Base-by-base conservation (phyloP, 148 eudicot species). In the Rhododendron kiyosumense region DNA sequence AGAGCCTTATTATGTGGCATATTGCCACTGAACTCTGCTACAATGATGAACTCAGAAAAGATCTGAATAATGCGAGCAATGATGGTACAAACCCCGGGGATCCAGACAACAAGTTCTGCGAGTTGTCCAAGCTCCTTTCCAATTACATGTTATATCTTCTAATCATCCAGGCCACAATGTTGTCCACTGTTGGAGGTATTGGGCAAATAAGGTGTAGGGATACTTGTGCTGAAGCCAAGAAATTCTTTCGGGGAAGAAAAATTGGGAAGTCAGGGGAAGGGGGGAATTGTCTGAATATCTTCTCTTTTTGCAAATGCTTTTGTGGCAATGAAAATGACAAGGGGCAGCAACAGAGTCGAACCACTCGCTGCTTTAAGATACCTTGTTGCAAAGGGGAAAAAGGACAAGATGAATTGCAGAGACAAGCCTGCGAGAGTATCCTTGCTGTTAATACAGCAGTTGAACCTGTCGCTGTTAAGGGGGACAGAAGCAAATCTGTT, bases 181-280 rank as follows among this genome's bases (percentile, higher is more conserved):
- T 91, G 84, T 79, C 89, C 4, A 84, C 87, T 0, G 91, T 88
- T 5, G 86, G 88, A 65, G 90, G 91, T 13, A 88, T 89, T 26
- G 92, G 88, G 22, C 87, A 84, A 84, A 89, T 84, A 8, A 86
- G 92, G 61, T 88, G 87, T 67, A 74, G 86, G 3, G 92, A 92
- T 67, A 87, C 92, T 0, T 88, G 87, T 86, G 93, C 89, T 0
- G 91, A 90, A 83, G 87, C 87, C 34, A 85, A 74, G 12, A 80
- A 86, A 57, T 89, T 89, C 81, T 86, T 90, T 18, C 3, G 18
- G 1, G 78, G 45, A 7, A 41, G 45, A 63, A 76, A 81, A 73
- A 24, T 36, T 2, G 51, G 22, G 51, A 63, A 63, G 69, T 24
- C 69, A 8, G 69, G 11, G 26, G 69, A 7, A 7, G 12, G 69